Evolutionary conservation across 805 yeast genomes (phyloP), one percentile per base, ranked within the genome.

Genomic region (Candida mattraensis): DNA sequence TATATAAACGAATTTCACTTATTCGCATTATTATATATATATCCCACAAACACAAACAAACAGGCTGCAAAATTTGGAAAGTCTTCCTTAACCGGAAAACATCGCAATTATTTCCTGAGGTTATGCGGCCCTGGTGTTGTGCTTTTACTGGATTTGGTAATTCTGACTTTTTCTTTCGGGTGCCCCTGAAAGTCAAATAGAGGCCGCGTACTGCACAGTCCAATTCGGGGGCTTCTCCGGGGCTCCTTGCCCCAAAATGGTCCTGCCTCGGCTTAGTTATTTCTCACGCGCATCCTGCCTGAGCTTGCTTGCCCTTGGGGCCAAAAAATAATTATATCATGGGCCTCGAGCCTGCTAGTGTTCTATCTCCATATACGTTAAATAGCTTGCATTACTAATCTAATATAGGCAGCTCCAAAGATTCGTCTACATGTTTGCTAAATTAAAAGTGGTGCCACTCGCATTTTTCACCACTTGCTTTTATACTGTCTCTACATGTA

Each of bases 101-200:
- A 24, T 36, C 39, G 39, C 39, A 36, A 30, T 36, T 13, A 36
- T 36, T 30, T 36, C 35, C 31, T 24, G 23, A 25, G 45, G 48
- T 44, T 47, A 28, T 18, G 46, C 30, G 37, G 51, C 51, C 42
- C 51, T 43, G 45, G 28, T 47, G 45, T 47, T 47, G 19, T 35
- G 18, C 18, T 39, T 41, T 47, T 39, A n/a, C 51, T 37, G 13
- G 13, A 37, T 34, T 25, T 28, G 22, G n/a, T n/a, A n/a, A n/a
- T n/a, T n/a, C n/a, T n/a, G n/a, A n/a, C n/a, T n/a, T n/a, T n/a
- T n/a, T n/a, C n/a, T n/a, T n/a, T n/a, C n/a, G n/a, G n/a, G n/a
- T n/a, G n/a, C n/a, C n/a, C n/a, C n/a, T n/a, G n/a, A n/a, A n/a
- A n/a, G n/a, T n/a, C n/a, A n/a, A n/a, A n/a, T n/a, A n/a, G n/a